Base-by-base conservation (phyloP, 106 monocot species). In the Acorus calamus region DNA sequence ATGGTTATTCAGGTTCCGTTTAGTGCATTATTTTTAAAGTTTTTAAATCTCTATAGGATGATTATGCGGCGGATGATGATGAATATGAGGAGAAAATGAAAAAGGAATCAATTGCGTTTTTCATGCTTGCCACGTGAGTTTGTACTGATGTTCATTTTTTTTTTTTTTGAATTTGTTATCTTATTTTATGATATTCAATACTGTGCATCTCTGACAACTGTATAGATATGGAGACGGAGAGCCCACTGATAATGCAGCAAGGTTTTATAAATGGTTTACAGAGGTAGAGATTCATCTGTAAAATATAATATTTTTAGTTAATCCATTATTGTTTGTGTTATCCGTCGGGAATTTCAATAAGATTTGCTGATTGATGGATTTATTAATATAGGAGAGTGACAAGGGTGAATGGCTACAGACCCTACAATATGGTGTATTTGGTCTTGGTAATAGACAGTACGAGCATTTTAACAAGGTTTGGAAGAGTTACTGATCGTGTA, bases 61-160 rank as follows among this genome's bases (percentile, higher is more conserved):
- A 73, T 56, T 73, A 73, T 59, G 73, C 66, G 9, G 46, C 44
- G 6, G 73, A 73, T 42, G 73, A 73, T 60, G 73, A 59, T 52
- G 65, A 73, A 4, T 73, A 73, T 52, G 66, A 73, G 53, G 73
- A 73, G 10, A 66, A 73, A 53, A 53, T 73, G 49, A 66, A 66
- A 46, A 74, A 66, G 51, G 73, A 74, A 11, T 47, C 66, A 44
- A 6, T 67, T n/a, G 13, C 47, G 6, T 74, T 74, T 47, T 74
- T 74, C 66, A 60, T 74, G 46, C 14, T 74, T 9, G 73, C 73
- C 0, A 74, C 73, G 73, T 74, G 66, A 66, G 65, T 50, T 11
- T 10, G 14, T 7, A 50, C 3, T 0, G 10, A 6, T 64, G 50
- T 13, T 51, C 51, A 4, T 2, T 11, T 50, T 50, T 50, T n/a